Evolutionary conservation across 768 basidiomycete genomes (phyloP).

Genomic region (Mycena indigotica): DNA sequence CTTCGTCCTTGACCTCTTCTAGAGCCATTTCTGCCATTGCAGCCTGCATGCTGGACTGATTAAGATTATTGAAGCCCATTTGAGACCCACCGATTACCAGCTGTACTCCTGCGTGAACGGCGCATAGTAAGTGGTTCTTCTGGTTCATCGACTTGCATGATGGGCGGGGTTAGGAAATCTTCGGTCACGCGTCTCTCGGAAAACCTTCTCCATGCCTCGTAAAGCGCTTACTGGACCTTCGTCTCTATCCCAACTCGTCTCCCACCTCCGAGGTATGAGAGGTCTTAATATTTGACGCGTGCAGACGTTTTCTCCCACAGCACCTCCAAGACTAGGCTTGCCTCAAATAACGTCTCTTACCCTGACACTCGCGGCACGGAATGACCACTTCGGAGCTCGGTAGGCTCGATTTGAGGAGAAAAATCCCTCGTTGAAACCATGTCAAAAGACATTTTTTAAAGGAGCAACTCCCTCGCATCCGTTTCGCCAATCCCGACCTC

Average conservation of each 20-base stretch:
- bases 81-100: constrained; percentile 67
- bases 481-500: constrained; percentile 71
- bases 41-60: constrained; percentile 63
- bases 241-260: constrained; percentile 11
- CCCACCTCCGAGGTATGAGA: constrained; percentile 10
- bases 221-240: constrained; percentile 8
- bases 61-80: neutral
- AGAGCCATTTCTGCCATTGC: constrained; percentile 71
- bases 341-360: constrained; percentile 11
- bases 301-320: neutral
- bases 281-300: neutral
- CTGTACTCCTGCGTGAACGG: constrained; percentile 69
- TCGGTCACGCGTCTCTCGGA: neutral
- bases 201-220: constrained; percentile 13
- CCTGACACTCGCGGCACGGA: constrained; percentile 58
- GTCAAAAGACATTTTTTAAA: constrained; percentile 70
- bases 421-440: neutral
- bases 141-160: constrained; percentile 23
- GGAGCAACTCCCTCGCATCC: constrained; percentile 77
- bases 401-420: constrained; percentile 35
- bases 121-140: constrained; percentile 56
- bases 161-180: neutral
- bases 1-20: constrained; percentile 63
- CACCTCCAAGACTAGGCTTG: constrained; percentile 13
- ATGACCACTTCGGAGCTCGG: constrained; percentile 80